Evolutionary conservation across 1,284 basidiomycete species (phyloP).

Genomic region (Xanthoconium separans): DNA sequence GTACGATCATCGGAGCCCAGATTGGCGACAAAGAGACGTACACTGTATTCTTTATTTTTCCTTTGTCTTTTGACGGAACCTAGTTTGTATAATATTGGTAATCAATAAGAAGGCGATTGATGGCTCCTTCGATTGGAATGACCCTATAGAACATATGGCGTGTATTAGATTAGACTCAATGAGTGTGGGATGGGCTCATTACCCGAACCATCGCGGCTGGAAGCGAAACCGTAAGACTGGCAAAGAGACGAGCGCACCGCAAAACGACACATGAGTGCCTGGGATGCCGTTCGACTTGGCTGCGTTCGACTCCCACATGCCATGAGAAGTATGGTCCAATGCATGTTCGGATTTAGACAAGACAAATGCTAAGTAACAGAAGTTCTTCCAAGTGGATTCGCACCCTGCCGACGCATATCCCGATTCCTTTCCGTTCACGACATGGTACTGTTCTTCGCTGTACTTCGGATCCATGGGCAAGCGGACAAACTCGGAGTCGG

Average conservation of each 20-base stretch:
- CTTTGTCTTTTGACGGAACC: neutral
- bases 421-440: neutral
- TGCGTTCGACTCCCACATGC: neutral
- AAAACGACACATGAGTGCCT: neutral
- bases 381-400: neutral
- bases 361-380: neutral
- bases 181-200: neutral
- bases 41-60: neutral
- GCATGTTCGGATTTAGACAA: neutral
- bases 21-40: neutral
- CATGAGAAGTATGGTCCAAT: neutral
- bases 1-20: neutral
- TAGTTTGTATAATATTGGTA: neutral
- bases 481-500: neutral
- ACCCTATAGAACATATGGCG: neutral
- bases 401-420: slow-evolving; percentile 11
- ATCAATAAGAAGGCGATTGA: neutral
- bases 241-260: neutral
- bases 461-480: neutral
- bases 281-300: neutral
- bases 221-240: neutral
- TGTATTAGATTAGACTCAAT: slow-evolving; percentile 2
- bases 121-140: neutral
- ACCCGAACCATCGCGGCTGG: neutral
- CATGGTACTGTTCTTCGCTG: neutral